Conservation (phyloP, 805 yeast genomes). For the Candida endomychidarum region DNA sequence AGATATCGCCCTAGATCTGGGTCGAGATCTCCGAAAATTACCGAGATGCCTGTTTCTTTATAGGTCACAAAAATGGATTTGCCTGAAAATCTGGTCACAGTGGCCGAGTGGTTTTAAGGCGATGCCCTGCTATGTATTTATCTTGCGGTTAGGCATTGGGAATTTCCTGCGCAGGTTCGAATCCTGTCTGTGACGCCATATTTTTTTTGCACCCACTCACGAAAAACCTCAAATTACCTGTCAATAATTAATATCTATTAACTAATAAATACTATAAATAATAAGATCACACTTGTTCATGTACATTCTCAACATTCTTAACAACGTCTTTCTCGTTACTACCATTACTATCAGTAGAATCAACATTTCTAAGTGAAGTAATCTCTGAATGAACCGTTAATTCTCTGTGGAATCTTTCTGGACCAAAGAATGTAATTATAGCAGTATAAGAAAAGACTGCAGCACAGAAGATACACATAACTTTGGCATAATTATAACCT, state of each 20-base stretch:
- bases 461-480: conserved; percentile 17
- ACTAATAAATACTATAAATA: no score
- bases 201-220: conserved; percentile 18
- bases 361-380: conserved; percentile 4
- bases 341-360: neutral
- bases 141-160: conserved; percentile 37
- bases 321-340: neutral
- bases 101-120: conserved; percentile 55
- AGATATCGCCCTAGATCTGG: no score
- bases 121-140: conserved; percentile 42
- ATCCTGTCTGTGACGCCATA: conserved; percentile 49
- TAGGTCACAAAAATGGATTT: neutral
- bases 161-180: conserved; percentile 53
- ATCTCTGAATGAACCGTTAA: conserved; percentile 5
- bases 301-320: conserved; percentile 1
- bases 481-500: conserved; percentile 57
- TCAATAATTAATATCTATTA: neutral
- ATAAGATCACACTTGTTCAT: neutral
- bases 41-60: neutral
- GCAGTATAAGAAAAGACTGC: conserved; percentile 14
- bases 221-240: neutral
- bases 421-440: conserved; percentile 12
- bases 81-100: conserved; percentile 29
- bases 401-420: conserved; percentile 16
- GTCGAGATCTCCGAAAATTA: no score